Conservation (phyloP, 148 eudicot species). For the Diospyros kaki region DNA sequence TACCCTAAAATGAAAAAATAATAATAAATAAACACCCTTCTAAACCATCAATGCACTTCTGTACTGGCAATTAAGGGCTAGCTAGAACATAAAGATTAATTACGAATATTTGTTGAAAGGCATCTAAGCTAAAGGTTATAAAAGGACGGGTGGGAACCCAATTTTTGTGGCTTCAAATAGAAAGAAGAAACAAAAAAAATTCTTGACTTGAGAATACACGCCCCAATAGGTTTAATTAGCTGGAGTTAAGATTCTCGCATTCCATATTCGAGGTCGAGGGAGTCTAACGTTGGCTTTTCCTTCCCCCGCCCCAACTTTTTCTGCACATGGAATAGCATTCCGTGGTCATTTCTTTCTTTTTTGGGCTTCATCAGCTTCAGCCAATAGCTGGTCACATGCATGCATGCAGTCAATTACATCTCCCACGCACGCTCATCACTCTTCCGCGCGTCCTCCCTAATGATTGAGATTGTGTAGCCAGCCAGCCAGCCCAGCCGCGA, state of each 20-base stretch:
- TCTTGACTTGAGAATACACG: constrained; percentile 46
- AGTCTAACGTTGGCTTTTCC: constrained; percentile 13
- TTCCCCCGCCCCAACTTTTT: constrained; percentile 11
- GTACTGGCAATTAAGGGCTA: too few species aligned
- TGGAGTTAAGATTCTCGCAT: constrained; percentile 53
- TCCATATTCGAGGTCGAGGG: constrained; percentile 32
- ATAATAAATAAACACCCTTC: too few species aligned
- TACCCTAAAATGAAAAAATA: too few species aligned
- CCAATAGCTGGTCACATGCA: constrained; percentile 23
- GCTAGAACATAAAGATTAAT: not conserved
- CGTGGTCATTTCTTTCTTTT: constrained; percentile 63
- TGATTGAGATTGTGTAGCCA: constrained; percentile 6
- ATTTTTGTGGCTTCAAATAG: constrained; percentile 61
- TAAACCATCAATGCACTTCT: too few species aligned
- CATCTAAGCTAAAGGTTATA: constrained; percentile 28
- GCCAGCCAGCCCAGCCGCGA: too few species aligned
- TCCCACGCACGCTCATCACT: constrained; percentile 25
- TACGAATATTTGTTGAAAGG: constrained; percentile 11
- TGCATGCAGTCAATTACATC: constrained; percentile 28
- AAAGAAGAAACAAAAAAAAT: constrained; percentile 36
- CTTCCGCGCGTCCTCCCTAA: constrained; percentile 25
- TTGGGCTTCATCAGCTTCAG: not conserved
- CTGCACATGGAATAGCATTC: constrained; percentile 61
- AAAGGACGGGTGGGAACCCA: constrained; percentile 47
- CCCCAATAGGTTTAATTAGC: constrained; percentile 33